phyloP scores from a whole-genome alignment of 2,329 filamentous ascomycete genomes.

The Paraconiothyrium brasiliense region DNA sequence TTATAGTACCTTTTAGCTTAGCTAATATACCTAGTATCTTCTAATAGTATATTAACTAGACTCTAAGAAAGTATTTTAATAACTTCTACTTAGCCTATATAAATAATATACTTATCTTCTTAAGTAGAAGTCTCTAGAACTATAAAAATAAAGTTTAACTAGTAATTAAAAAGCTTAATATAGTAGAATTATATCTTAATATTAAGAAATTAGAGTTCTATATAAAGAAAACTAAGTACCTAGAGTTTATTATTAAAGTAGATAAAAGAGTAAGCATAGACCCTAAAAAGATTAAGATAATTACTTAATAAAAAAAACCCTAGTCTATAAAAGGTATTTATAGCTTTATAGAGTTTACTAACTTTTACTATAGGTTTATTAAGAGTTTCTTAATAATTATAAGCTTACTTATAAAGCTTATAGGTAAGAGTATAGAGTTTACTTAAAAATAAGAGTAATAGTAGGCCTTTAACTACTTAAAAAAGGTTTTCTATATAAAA shows the following conservation, averaged over 20 bases:
- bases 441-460: constrained; percentile 7
- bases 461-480: constrained; percentile 33
- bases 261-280: not conserved
- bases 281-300: not conserved
- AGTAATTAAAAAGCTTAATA: no score
- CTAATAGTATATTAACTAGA: no score
- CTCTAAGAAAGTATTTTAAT: no score
- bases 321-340: not conserved
- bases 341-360: not conserved
- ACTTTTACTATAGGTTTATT: constrained; percentile 9
- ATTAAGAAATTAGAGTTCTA: not conserved
- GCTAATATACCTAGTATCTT: not conserved
- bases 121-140: no score
- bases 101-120: no score
- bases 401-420: constrained; percentile 1
- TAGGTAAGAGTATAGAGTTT: constrained; percentile 5
- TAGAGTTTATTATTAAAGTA: not conserved
- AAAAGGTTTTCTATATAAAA: no score
- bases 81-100: no score
- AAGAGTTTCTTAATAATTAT: not conserved
- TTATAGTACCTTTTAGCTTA: not conserved
- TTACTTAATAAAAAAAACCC: not conserved
- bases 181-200: not conserved
- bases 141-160: no score
- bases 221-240: not conserved